Evolutionary conservation across 2,329 filamentous ascomycete genomes (phyloP), one percentile per base, ranked within the genome.

Genomic region (Cladophialophora carrionii): DNA sequence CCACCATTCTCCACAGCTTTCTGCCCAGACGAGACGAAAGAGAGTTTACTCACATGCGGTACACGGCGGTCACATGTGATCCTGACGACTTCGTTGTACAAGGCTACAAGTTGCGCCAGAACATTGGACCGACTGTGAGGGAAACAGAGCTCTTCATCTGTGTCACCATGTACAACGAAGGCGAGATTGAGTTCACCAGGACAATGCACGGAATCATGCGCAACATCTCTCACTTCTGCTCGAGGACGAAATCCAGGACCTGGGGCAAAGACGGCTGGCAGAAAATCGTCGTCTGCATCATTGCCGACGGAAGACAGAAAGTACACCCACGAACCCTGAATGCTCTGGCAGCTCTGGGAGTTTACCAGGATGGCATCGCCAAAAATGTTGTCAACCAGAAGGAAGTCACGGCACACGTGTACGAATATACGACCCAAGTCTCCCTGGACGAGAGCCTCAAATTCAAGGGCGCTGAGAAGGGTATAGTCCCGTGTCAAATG

Each of bases 171-270:
- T 98, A 97, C 82, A 99, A 99, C 78, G 95, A 99, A 79, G 91
- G 97, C 78, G 95, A 98, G 75, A 91, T 96, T 72, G 87, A 92
- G 74, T 99, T 99, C 73, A 97, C 95, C 6, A 87, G 95, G 54
- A 99, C 95, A 0, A 98, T 99, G 94, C 92, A 98, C 76, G 95
- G 94, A 62, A 91, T 99, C 63, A 96, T 99, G 91, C 92, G 96
- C 77, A 99, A 99, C 76, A 94, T 99, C 73, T 88, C 91, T 14
- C 95, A 98, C 76, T 97, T 99, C 78, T 99, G 95, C 82, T 92
- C 89, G 22, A 88, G 95, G 60, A 90, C 89, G 61, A 94, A 95
- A 76, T 96, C 92, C 5, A 87, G 95, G 65, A 98, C 93, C 0
- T 99, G 95, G 95, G 96, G 95, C 46, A 96, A 96, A 72, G 87